phyloP scores from a whole-genome alignment of 768 basidiomycete genomes.

The Psilocybe azurescens region DNA sequence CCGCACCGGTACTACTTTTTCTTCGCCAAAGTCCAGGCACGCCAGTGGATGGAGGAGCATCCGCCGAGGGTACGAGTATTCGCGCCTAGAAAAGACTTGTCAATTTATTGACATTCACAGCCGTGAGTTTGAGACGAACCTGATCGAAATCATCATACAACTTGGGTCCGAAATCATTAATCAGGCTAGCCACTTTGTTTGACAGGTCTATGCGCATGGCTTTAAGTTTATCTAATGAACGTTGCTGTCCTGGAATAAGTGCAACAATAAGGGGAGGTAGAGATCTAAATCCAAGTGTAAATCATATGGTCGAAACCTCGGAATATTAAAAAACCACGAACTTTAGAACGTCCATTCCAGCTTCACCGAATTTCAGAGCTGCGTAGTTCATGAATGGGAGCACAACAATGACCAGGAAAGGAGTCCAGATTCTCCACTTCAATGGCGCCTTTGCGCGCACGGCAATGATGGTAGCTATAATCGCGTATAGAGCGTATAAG shows the following conservation, averaged over 20 bases:
- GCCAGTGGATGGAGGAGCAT: slow-evolving; percentile 80
- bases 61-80: slow-evolving; percentile 83
- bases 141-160: slow-evolving; percentile 88
- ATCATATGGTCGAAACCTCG: slow-evolving; percentile 5
- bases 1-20: slow-evolving; percentile 80
- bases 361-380: slow-evolving; percentile 96
- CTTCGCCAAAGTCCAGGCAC: slow-evolving; percentile 78
- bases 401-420: slow-evolving; percentile 72
- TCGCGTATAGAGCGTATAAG: slow-evolving; percentile 83
- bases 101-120: not conserved
- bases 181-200: slow-evolving; percentile 82
- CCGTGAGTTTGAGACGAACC: slow-evolving; percentile 42
- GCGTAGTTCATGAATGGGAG: slow-evolving; percentile 92
- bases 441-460: slow-evolving; percentile 68
- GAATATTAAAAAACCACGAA: slow-evolving; percentile 41
- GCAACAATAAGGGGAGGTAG: slow-evolving; percentile 89
- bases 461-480: slow-evolving; percentile 76
- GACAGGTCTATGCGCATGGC: slow-evolving; percentile 74
- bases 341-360: slow-evolving; percentile 97
- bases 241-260: slow-evolving; percentile 86
- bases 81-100: slow-evolving; percentile 55
- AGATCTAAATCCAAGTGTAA: slow-evolving; percentile 57
- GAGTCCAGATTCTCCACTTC: slow-evolving; percentile 73
- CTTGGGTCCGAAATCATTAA: slow-evolving; percentile 89
- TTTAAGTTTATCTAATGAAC: slow-evolving; percentile 77